Percentiles rank a stretch among this genome's conserved stretches.
phyloP scores from a whole-genome alignment of 1,284 basidiomycete genomes.

The Pterulicium gracile region DNA sequence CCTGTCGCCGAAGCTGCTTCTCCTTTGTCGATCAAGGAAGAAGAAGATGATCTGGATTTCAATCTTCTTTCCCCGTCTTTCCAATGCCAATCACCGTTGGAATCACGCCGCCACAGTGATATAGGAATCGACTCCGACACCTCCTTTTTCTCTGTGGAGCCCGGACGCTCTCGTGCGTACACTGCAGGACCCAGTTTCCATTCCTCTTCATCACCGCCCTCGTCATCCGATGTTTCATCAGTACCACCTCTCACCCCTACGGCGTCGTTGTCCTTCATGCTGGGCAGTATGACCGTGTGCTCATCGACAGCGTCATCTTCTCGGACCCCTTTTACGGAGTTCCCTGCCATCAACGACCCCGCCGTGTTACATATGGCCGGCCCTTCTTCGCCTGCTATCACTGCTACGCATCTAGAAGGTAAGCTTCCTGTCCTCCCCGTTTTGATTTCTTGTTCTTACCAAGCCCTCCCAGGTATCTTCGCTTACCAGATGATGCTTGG shows the following conservation, averaged over 20 bases:
- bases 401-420: slow-evolving; percentile 61
- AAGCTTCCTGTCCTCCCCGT: slow-evolving; percentile 11
- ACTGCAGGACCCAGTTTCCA: background rate
- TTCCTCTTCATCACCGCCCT: background rate
- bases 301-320: background rate
- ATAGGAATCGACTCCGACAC: background rate
- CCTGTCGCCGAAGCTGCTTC: slow-evolving; percentile 17
- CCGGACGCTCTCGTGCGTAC: background rate
- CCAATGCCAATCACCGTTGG: background rate
- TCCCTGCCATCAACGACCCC: background rate
- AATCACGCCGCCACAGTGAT: slow-evolving; percentile 7
- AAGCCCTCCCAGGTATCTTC: slow-evolving; percentile 38
- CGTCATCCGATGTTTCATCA: background rate
- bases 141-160: background rate
- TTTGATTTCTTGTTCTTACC: slow-evolving; percentile 8
- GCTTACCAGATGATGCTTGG: slow-evolving; percentile 58
- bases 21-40: slow-evolving; percentile 12
- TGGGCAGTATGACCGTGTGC: background rate
- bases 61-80: slow-evolving; percentile 1
- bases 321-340: slow-evolving; percentile 2
- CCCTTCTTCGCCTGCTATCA: slow-evolving; percentile 47
- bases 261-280: background rate
- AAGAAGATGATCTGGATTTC: slow-evolving; percentile 4
- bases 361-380: slow-evolving; percentile 48
- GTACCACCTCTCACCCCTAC: background rate